phyloP scores from a whole-genome alignment of 2,329 filamentous ascomycete genomes.

The Apiospora phragmitis region DNA sequence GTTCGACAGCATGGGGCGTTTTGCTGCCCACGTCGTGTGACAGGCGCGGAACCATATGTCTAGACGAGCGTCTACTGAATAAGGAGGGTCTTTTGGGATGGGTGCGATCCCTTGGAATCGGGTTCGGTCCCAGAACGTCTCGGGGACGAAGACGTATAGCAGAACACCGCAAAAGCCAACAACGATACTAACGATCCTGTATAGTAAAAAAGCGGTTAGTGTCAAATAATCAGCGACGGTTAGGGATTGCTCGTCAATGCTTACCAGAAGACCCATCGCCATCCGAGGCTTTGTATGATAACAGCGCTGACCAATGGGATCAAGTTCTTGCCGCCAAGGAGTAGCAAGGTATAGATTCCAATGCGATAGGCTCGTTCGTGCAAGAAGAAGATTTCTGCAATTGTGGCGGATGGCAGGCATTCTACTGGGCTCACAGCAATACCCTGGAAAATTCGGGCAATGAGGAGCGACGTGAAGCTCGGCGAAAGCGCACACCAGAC shows the following conservation, averaged over 20 bases:
- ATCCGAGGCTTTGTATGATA: conserved; percentile 74
- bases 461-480: conserved; percentile 74
- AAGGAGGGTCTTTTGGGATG: conserved; percentile 44
- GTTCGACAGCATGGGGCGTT: neutral
- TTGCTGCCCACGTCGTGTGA: neutral
- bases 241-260: conserved; percentile 21
- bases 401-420: conserved; percentile 88
- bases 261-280: conserved; percentile 91
- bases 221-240: neutral
- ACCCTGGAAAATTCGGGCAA: conserved; percentile 85
- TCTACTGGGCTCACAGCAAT: conserved; percentile 88
- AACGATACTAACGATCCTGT: conserved; percentile 78
- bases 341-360: conserved; percentile 86
- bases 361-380: conserved; percentile 92
- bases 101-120: conserved; percentile 43
- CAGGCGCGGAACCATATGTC: neutral
- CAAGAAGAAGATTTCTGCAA: conserved; percentile 94
- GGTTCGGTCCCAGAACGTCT: conserved; percentile 95
- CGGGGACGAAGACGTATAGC: conserved; percentile 88
- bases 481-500: conserved; percentile 88
- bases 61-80: conserved; percentile 49
- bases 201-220: neutral
- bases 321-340: conserved; percentile 89
- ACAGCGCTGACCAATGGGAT: conserved; percentile 84
- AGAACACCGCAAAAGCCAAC: conserved; percentile 69